phyloP scores from a whole-genome alignment of 208 protist genomes.

The Leishmania aethiopica region DNA sequence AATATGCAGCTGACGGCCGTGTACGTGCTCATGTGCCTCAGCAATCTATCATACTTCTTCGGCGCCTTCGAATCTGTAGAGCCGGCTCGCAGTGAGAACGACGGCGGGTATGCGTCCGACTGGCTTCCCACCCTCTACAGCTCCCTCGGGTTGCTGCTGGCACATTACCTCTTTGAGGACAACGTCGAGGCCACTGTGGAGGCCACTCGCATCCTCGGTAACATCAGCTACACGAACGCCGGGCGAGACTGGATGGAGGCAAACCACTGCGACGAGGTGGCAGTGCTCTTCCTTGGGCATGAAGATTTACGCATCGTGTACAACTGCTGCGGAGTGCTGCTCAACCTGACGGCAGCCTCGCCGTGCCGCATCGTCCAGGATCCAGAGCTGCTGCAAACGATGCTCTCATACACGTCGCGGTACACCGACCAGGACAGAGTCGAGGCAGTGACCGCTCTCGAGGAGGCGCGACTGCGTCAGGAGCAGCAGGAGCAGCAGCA shows the following conservation, averaged over 20 bases:
- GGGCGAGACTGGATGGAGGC: conserved; percentile 84
- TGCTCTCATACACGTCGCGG: conserved; percentile 71
- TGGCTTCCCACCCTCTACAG: conserved; percentile 50
- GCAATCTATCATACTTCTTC: conserved; percentile 86
- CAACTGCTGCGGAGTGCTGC: conserved; percentile 80
- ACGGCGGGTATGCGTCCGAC: background rate
- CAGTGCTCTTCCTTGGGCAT: conserved; percentile 76
- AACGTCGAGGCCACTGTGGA: conserved; percentile 79
- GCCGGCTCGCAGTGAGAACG: background rate
- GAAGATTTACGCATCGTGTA: conserved; percentile 83
- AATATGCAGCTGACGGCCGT: conserved; percentile 49
- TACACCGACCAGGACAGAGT: conserved; percentile 59
- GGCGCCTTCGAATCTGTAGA: conserved; percentile 44
- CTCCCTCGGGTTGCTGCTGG: conserved; percentile 57
- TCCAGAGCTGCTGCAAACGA: conserved; percentile 56
- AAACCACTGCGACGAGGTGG: conserved; percentile 81
- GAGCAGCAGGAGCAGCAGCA: background rate
- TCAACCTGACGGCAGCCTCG: conserved; percentile 78
- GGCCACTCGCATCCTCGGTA: conserved; percentile 74
- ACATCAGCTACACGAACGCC: conserved; percentile 80
- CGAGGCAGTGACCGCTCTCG: conserved; percentile 30
- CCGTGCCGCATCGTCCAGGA: conserved; percentile 70
- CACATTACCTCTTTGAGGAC: conserved; percentile 71
- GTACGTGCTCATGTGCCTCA: conserved; percentile 81
- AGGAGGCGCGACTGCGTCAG: conserved; percentile 23